Evolutionary conservation across 2,329 filamentous ascomycete genomes (phyloP), one percentile per base, ranked within the genome.

Genomic region (Chalaropsis thielavioides): DNA sequence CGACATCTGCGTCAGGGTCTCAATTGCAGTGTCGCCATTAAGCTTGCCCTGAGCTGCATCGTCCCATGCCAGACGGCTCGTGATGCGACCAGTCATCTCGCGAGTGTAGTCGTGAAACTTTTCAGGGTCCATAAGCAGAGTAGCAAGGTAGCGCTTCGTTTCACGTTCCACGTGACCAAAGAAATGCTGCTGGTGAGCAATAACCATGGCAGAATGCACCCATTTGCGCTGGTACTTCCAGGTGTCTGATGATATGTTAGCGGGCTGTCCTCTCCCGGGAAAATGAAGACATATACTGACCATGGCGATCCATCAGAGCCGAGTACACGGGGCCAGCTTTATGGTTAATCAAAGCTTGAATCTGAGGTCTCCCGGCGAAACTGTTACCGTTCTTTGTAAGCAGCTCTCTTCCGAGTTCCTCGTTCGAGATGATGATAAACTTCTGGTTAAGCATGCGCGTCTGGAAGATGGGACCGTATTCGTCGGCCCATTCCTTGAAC

Each of bases 141-240:
- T 72, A n/a, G 76, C 76, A 13, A 80, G 74, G 66, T 75, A 78
- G 15, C 78, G 74, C 66, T 74, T 75, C 66, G 77, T 75, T 69
- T 81, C 79, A 15, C 69, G 70, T 68, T 80, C 79, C 61, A 80
- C 75, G 68, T 80, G 77, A 2, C 79, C 79, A 68, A 78, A 79
- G 69, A 80, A 81, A 67, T 75, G 74, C 6, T 72, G 66, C 56
- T 74, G 72, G 59, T 75, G 72, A 38, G 74, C 74, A 13, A 74
- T 72, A n/a, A 72, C 72, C 76, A 78, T 77, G 69, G 79, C 78
- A 8, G 79, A 76, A 67, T 81, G 79, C 13, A 78, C 75, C 79
- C 78, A 81, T 71, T 79, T 80, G 24, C 79, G 75, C 68, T 81
- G 79, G 5, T 72, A 72, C 43, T 74, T 77, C 79, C 79, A 81